These are phyloP conservation scores for Phlebopus sp. DNA, from an alignment of 1,284 basidiomycete species.

Conservation along the genomic window DNA sequence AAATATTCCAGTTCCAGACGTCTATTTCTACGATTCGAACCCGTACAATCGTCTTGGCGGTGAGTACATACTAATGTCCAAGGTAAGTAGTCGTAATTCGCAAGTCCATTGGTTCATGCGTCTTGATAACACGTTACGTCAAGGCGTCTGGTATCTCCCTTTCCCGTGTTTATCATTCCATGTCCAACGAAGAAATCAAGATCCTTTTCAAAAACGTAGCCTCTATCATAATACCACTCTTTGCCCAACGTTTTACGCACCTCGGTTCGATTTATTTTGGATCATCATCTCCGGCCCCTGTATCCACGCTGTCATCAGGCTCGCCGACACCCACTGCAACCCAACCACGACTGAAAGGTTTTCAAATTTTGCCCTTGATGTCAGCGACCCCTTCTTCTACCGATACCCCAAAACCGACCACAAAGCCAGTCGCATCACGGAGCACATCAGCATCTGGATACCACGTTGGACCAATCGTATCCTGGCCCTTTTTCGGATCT, in stretches of 20 bases:
- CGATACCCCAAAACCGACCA: slow-evolving; percentile 1
- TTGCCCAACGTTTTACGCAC: slow-evolving; percentile 66
- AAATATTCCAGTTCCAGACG: slow-evolving; percentile 64
- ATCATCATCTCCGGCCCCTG: slow-evolving; percentile 29
- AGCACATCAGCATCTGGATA: slow-evolving; percentile 24
- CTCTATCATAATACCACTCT: slow-evolving; percentile 63
- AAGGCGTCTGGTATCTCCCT: slow-evolving; percentile 72
- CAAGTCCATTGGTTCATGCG: not conserved
- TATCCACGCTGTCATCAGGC: slow-evolving; percentile 22
- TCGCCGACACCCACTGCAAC: slow-evolving; percentile 31
- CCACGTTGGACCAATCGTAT: slow-evolving; percentile 74
- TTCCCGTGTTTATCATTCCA: slow-evolving; percentile 61
- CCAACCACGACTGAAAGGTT: slow-evolving; percentile 14
- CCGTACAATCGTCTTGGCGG: slow-evolving; percentile 79
- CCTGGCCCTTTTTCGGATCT: slow-evolving; percentile 84
- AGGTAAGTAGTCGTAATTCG: slow-evolving; percentile 43
- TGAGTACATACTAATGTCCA: slow-evolving; percentile 82
- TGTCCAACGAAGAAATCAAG: slow-evolving; percentile 59
- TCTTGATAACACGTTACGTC: slow-evolving; percentile 21
- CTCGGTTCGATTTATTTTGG: slow-evolving; percentile 72
- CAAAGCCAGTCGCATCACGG: slow-evolving; percentile 3
- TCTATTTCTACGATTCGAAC: slow-evolving; percentile 75
- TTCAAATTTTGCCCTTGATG: slow-evolving; percentile 18
- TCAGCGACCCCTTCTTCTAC: slow-evolving; percentile 11
- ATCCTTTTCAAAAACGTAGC: slow-evolving; percentile 67